Conservation (phyloP, 306 rosid species). For the Malus sylvestris region DNA sequence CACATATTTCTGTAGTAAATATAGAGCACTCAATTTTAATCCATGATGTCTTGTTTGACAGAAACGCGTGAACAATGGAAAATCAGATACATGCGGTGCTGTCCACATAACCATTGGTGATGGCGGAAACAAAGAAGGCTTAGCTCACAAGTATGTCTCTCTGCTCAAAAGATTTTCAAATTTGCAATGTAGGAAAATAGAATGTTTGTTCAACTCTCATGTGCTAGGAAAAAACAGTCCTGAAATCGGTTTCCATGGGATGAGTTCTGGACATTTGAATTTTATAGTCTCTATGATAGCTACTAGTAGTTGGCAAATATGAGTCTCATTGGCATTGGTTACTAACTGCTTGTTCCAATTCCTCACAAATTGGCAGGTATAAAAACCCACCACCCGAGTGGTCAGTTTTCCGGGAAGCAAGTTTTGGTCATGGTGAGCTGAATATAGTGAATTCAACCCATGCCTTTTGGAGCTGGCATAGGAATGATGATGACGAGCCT, state of each 20-base stretch:
- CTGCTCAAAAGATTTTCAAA: background rate
- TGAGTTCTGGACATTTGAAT: background rate
- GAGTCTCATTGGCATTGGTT: background rate
- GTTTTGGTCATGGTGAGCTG: constrained; percentile 90
- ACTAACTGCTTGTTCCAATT: background rate
- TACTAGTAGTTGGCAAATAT: background rate
- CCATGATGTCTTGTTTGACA: constrained; percentile 15
- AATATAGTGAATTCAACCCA: constrained; percentile 63
- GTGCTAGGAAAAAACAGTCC: background rate
- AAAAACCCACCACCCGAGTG: constrained; percentile 66
- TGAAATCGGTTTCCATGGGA: background rate
- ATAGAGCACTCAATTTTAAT: background rate
- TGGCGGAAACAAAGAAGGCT: constrained; percentile 91
- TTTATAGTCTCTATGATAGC: background rate
- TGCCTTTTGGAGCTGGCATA: constrained; percentile 93
- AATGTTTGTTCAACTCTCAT: background rate
- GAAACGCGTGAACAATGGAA: constrained; percentile 67
- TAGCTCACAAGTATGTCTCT: constrained; percentile 55
- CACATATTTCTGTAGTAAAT: background rate
- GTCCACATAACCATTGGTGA: constrained; percentile 90
- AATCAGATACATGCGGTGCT: constrained; percentile 65
- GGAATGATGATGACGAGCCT: constrained; percentile 85
- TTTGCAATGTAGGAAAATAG: background rate
- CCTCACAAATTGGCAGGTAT: constrained; percentile 40
- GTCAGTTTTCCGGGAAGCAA: constrained; percentile 87